Evolutionary conservation across 1,284 basidiomycete species (phyloP), one percentile per base, ranked within the genome.

Genomic region (Boletus smithii): DNA sequence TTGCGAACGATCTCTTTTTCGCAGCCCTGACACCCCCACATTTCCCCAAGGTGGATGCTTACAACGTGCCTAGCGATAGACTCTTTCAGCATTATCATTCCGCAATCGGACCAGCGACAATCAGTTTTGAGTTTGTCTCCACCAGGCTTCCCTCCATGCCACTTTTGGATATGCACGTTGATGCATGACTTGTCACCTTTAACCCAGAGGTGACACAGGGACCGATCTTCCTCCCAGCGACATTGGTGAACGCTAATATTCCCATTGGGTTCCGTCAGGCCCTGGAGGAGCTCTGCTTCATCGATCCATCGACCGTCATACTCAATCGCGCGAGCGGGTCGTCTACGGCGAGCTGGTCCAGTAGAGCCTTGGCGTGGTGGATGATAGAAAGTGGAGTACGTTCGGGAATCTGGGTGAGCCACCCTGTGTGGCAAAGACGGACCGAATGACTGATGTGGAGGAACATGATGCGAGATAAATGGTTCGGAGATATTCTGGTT

Each of bases 101-200:
- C 40, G 22, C 54, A 61, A 14, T 17, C 16, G 5, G 38, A 44
- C 59, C 57, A 58, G 8, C 18, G 26, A 36, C 56, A 61, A 5
- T 39, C 17, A 14, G 11, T 29, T 18, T 31, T 17, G 11, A 11
- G 10, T 29, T 60, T 60, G 9, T 55, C 58, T 4, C 34, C 48
- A 8, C 48, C 54, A 8, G 56, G 45, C 24, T 35, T 23, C 3
- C 38, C 43, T 11, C 53, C 38, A 7, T 59, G 59, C 57, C 56
- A 61, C 35, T 27, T 57, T 23, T 50, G 58, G 23, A 54, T 53
- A 20, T 61, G 59, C 0, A 2, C 3, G 1, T 44, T 56, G 26
- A 61, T 56, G 8, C 10, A 42, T 6, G 59, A 50, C 43, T 50
- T 60, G 49, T 59, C 48, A 4, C 47, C 53, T 34, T 13, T 53